phyloP scores from a whole-genome alignment of 257 asterid species.

The Scutellaria barbata region DNA sequence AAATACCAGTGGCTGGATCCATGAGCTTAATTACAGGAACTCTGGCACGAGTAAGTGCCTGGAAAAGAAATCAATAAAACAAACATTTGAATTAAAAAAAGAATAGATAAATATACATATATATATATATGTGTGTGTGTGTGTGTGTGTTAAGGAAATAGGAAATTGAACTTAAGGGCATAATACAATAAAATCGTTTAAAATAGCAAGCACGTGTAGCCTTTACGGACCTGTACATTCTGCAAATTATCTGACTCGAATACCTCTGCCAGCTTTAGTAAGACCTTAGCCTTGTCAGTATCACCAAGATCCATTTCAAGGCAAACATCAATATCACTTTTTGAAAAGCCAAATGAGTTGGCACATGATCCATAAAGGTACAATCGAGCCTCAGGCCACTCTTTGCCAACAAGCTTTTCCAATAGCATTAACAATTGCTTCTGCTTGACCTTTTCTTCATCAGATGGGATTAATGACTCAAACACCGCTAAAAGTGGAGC shows the following conservation, averaged over 20 bases:
- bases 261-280: conserved; percentile 84
- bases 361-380: conserved; percentile 94
- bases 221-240: conserved; percentile 78
- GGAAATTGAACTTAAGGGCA: background rate
- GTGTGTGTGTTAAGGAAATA: too few relatives aligned
- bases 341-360: conserved; percentile 91
- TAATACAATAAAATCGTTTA: background rate
- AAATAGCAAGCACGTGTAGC: background rate
- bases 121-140: background rate
- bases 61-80: conserved; percentile 38
- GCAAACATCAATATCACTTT: conserved; percentile 93
- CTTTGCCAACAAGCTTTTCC: conserved; percentile 69
- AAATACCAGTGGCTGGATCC: conserved; percentile 92
- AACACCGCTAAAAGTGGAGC: conserved; percentile 63
- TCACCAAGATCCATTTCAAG: conserved; percentile 67
- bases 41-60: conserved; percentile 98
- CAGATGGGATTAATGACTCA: conserved; percentile 82
- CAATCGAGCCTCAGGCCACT: conserved; percentile 86
- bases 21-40: conserved; percentile 95
- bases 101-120: too few relatives aligned
- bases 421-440: conserved; percentile 62
- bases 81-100: background rate
- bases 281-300: conserved; percentile 64
- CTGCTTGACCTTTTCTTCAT: conserved; percentile 90
- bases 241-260: conserved; percentile 71